Conservation (phyloP, 2,329 filamentous ascomycete species). For the Curvularia hawaiiensis region DNA sequence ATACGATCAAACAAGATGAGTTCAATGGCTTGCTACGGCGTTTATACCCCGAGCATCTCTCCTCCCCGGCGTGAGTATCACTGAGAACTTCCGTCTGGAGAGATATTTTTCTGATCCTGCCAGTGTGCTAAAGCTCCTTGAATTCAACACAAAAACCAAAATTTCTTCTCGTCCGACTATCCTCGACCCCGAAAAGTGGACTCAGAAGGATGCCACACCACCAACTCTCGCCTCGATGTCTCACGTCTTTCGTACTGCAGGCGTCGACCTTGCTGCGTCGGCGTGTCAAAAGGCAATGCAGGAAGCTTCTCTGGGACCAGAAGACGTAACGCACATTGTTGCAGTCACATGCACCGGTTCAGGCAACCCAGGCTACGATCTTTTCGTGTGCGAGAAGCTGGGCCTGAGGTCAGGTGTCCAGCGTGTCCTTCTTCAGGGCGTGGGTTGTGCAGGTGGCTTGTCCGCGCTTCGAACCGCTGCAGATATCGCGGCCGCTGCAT, state of each 20-base stretch:
- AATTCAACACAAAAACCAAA: constrained; percentile 21
- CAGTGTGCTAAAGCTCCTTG: constrained; percentile 24
- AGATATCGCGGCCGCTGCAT: constrained; percentile 68
- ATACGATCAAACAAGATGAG: constrained; percentile 19
- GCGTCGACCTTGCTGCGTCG: constrained; percentile 36
- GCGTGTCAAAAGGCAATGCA: constrained; percentile 43
- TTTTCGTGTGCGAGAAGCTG: constrained; percentile 44
- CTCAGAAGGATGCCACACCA: constrained; percentile 16
- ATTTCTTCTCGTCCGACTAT: constrained; percentile 22
- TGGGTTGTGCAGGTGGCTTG: constrained; percentile 49
- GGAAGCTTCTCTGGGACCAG: constrained; percentile 30
- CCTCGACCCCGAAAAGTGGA: constrained; percentile 14
- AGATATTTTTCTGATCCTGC: neutral
- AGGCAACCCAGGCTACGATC: constrained; percentile 48
- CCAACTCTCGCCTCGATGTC: constrained; percentile 35
- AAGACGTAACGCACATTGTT: constrained; percentile 46
- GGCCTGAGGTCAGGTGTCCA: constrained; percentile 38
- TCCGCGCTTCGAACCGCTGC: constrained; percentile 55
- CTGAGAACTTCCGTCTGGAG: neutral
- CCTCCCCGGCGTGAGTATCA: constrained; percentile 17
- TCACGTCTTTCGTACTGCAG: constrained; percentile 32
- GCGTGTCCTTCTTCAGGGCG: constrained; percentile 44
- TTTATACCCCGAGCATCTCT: constrained; percentile 18
- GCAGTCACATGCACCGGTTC: constrained; percentile 48
- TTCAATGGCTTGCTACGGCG: constrained; percentile 16